Evolutionary conservation across 2,329 filamentous ascomycete species (phyloP).

Genomic region (Alternaria sp.): DNA sequence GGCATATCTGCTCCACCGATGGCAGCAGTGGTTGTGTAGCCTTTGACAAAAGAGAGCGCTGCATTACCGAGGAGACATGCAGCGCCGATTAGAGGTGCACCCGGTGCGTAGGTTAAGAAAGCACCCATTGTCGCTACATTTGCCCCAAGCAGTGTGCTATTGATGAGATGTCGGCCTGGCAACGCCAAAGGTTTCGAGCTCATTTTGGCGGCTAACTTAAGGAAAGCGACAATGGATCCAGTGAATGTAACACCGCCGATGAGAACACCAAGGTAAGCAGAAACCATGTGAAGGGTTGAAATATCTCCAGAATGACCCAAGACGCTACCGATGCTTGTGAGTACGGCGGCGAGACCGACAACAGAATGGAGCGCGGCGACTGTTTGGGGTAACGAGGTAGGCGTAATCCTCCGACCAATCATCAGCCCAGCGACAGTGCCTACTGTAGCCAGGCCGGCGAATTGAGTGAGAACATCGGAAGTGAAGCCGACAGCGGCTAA

Average conservation of each 20-base stretch:
- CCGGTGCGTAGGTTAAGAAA: conserved; percentile 83
- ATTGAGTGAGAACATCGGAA: conserved; percentile 79
- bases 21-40: conserved; percentile 84
- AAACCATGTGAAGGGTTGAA: conserved; percentile 82
- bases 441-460: conserved; percentile 75
- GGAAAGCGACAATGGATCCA: conserved; percentile 86
- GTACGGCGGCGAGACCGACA: conserved; percentile 84
- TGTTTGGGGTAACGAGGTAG: conserved; percentile 87
- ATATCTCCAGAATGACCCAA: conserved; percentile 77
- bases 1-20: conserved; percentile 96
- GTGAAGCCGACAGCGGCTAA: conserved; percentile 82
- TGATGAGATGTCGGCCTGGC: conserved; percentile 78
- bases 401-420: conserved; percentile 86
- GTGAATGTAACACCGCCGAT: conserved; percentile 91
- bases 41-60: conserved; percentile 81
- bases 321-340: conserved; percentile 88
- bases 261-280: conserved; percentile 83
- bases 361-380: conserved; percentile 90
- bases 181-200: conserved; percentile 77
- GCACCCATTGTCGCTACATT: conserved; percentile 86
- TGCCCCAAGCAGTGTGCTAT: conserved; percentile 74
- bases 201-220: conserved; percentile 86
- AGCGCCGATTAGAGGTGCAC: conserved; percentile 79
- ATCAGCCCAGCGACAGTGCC: conserved; percentile 75
- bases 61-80: conserved; percentile 80